Percentiles rank a stretch among this genome's conserved stretches.
Conservation (phyloP, 2,329 filamentous ascomycete species). For the Paracorniculantispora psalliotae region DNA sequence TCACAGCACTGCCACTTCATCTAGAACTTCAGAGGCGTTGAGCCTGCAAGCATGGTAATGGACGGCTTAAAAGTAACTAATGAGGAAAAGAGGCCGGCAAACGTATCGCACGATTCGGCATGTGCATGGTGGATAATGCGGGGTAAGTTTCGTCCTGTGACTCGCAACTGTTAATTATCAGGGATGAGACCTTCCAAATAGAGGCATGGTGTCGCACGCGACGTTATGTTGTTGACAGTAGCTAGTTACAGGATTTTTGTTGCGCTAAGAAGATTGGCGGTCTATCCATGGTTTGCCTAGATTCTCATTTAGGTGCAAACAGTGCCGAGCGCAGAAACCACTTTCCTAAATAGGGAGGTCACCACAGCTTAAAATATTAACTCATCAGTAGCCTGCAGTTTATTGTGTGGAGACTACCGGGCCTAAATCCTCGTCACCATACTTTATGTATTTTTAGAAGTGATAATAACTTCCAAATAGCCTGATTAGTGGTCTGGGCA, state of each 20-base stretch:
- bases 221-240: neutral
- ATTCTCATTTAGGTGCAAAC: neutral
- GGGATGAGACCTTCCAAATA: neutral
- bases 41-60: neutral
- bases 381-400: neutral
- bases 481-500: neutral
- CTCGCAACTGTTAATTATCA: neutral
- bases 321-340: neutral
- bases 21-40: neutral
- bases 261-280: neutral
- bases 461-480: neutral
- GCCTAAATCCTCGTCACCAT: neutral
- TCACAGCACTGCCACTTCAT: neutral
- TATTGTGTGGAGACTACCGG: neutral
- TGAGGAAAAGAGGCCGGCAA: neutral
- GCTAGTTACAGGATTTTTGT: neutral
- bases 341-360: neutral
- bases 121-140: neutral
- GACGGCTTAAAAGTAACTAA: neutral
- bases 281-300: neutral
- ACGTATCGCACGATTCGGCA: neutral
- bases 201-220: neutral
- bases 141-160: neutral
- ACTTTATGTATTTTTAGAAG: neutral
- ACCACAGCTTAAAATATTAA: neutral